phyloP scores from a whole-genome alignment of 176 grass and related monocot genomes.

The Bothriochloa decipiens region DNA sequence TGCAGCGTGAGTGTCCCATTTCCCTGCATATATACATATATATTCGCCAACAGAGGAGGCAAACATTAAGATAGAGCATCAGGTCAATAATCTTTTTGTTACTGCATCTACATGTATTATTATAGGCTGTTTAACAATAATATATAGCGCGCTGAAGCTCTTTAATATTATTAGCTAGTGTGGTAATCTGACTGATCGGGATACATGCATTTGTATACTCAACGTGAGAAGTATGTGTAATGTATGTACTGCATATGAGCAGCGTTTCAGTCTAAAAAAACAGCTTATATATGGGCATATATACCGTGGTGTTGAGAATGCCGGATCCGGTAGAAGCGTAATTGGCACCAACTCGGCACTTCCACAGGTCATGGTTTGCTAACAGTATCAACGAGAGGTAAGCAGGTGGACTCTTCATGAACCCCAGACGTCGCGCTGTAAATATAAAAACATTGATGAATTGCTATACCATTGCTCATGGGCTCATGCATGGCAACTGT shows the following conservation, averaged over 20 bases:
- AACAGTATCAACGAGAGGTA: neutral
- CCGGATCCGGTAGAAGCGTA: neutral
- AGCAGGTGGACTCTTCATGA: conserved; percentile 1
- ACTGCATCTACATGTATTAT: no score
- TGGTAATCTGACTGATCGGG: no score
- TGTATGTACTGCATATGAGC: neutral
- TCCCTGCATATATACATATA: neutral
- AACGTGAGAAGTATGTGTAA: neutral
- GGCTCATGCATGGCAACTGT: neutral
- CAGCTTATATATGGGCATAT: neutral
- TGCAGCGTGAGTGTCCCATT: neutral
- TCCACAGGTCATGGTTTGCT: neutral
- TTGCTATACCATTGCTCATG: neutral
- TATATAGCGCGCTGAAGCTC: no score
- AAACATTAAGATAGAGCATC: no score
- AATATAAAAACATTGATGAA: neutral
- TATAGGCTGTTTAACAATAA: no score
- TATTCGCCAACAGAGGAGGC: neutral
- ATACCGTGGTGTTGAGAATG: conserved; percentile 9
- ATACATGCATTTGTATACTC: no score
- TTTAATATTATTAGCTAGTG: no score
- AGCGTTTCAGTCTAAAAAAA: neutral
- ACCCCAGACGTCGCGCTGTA: neutral
- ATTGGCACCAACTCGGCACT: neutral
- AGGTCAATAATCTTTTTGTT: no score